Percentiles rank a stretch among this genome's conserved stretches.
Conservation (phyloP, 495 filamentous ascomycete species). For the Apiosordaria backusii region DNA sequence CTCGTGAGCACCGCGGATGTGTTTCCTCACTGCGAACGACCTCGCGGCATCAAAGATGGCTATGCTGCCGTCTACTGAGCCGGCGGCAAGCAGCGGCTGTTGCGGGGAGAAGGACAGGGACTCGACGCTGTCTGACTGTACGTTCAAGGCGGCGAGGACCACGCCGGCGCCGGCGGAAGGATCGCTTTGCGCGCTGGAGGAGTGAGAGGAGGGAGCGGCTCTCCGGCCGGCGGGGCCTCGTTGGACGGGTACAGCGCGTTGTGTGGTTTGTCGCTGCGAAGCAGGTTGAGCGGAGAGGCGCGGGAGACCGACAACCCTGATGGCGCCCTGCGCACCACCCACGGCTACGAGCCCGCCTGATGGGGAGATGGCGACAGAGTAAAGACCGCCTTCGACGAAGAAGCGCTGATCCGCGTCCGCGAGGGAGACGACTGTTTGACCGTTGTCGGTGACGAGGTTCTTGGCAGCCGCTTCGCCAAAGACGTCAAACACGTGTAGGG, state of each 20-base stretch:
- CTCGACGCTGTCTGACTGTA: conserved; percentile 70
- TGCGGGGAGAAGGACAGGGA: conserved; percentile 72
- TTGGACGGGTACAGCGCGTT: conserved; percentile 6
- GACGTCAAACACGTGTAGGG: conserved; percentile 88
- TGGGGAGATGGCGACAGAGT: conserved; percentile 77
- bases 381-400: conserved; percentile 85
- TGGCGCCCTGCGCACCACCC: conserved; percentile 79
- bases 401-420: conserved; percentile 84
- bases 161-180: conserved; percentile 65
- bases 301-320: conserved; percentile 81
- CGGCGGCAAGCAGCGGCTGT: conserved; percentile 75
- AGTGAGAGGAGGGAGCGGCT: conserved; percentile 15
- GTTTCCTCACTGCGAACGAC: conserved; percentile 73
- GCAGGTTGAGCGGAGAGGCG: conserved; percentile 54
- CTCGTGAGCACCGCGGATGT: conserved; percentile 78
- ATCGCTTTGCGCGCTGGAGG: not conserved
- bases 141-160: conserved; percentile 65
- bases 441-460: conserved; percentile 63
- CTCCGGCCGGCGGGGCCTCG: conserved; percentile 23
- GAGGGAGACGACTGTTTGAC: conserved; percentile 75
- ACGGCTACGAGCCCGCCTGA: conserved; percentile 73
- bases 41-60: conserved; percentile 81
- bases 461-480: conserved; percentile 78
- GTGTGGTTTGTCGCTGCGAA: conserved; percentile 22
- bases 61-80: conserved; percentile 87